Evolutionary conservation across 2,329 filamentous ascomycete species (phyloP).

Genomic region (Xylariaceae sp.): DNA sequence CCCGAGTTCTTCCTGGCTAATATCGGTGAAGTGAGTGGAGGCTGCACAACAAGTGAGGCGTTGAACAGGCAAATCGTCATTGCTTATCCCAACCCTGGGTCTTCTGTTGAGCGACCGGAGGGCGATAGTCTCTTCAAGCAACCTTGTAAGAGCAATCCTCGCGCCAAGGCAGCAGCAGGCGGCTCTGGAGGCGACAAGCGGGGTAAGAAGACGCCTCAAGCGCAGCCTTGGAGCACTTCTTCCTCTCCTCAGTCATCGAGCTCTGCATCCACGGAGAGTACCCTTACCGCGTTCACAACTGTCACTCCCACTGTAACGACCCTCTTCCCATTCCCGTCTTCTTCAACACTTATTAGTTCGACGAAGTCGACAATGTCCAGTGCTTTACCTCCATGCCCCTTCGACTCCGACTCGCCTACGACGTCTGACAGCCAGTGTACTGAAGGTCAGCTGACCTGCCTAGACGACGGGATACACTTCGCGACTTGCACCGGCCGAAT

Average conservation of each 20-base stretch:
- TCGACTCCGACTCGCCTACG: neutral
- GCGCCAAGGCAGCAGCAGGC: constrained; percentile 14
- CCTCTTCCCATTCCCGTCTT: neutral
- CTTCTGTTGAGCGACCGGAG: constrained; percentile 54
- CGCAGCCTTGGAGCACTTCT: neutral
- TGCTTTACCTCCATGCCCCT: neutral
- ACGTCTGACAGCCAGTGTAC: constrained; percentile 18
- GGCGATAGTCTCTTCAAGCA: constrained; percentile 43
- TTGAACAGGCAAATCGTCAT: constrained; percentile 52
- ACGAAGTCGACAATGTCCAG: neutral
- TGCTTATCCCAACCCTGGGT: constrained; percentile 67
- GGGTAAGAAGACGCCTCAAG: neutral
- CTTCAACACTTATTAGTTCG: neutral
- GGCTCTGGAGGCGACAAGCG: neutral
- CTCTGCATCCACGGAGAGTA: neutral
- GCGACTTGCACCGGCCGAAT: constrained; percentile 35
- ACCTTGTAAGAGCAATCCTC: constrained; percentile 42
- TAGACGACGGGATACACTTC: constrained; percentile 34
- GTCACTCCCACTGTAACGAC: neutral
- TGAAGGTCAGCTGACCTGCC: constrained; percentile 38
- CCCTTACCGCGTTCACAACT: neutral
- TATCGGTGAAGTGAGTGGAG: constrained; percentile 51
- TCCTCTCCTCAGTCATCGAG: neutral
- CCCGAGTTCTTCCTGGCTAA: constrained; percentile 76
- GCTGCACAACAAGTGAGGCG: constrained; percentile 60